Conservation (phyloP, 2,329 filamentous ascomycete genomes). For the Fusarium papillatum region DNA sequence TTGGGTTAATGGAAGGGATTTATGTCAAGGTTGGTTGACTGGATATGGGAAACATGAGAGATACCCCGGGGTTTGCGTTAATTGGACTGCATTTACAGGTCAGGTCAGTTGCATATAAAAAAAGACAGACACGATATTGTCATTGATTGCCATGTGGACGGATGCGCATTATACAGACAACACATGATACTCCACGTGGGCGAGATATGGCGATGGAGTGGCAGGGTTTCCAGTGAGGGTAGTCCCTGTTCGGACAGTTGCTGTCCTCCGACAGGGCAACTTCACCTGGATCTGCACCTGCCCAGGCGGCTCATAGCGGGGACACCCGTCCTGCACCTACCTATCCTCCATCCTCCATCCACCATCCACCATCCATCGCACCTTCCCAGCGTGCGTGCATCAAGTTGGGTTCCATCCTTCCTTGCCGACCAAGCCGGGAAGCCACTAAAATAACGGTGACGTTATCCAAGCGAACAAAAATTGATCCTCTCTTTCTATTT, state of each 20-base stretch:
- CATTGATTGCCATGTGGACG: neutral
- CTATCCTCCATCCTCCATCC: neutral
- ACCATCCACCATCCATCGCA: neutral
- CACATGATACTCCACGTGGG: constrained; percentile 12
- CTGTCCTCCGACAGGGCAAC: neutral
- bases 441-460: neutral
- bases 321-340: neutral
- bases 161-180: neutral
- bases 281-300: neutral
- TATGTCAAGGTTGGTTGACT: neutral
- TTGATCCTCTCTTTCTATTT: neutral
- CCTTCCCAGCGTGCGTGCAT: neutral
- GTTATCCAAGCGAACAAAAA: neutral
- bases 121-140: neutral
- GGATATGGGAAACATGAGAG: neutral
- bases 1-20: constrained; percentile 38
- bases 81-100: neutral
- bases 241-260: neutral
- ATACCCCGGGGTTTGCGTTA: neutral
- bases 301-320: neutral
- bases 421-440: neutral
- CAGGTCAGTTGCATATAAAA: neutral
- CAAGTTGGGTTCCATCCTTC: neutral
- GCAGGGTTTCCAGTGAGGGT: neutral
- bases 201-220: constrained; percentile 3